These are phyloP conservation scores for Trichoderma sp. DNA, from an alignment of 2,329 filamentous ascomycete genomes.

Conservation along the genomic window DNA sequence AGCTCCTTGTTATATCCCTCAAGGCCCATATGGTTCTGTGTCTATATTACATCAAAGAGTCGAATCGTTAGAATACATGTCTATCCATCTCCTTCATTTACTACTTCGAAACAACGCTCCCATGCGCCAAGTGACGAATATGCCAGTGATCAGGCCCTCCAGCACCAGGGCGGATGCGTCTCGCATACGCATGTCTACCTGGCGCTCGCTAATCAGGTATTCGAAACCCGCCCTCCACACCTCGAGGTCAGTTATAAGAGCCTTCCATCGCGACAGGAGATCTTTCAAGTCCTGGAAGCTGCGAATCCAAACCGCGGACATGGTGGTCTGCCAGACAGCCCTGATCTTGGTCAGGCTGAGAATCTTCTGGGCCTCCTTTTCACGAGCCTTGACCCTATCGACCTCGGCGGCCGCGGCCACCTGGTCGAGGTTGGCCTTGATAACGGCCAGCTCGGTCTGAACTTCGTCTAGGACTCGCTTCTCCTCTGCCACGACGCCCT, in stretches of 20 bases:
- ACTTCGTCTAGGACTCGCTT: conserved; percentile 55
- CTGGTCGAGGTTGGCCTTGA: conserved; percentile 32
- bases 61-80: conserved; percentile 21
- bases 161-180: conserved; percentile 69
- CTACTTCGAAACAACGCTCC: conserved; percentile 48
- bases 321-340: conserved; percentile 1
- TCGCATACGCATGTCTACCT: conserved; percentile 62
- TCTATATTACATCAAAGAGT: conserved; percentile 21
- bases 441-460: conserved; percentile 40
- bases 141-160: conserved; percentile 66
- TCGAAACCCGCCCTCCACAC: conserved; percentile 49
- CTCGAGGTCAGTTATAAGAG: conserved; percentile 41
- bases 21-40: conserved; percentile 18
- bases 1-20: conserved; percentile 18
- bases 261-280: conserved; percentile 40
- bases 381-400: not conserved
- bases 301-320: conserved; percentile 4
- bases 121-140: conserved; percentile 55
- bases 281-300: conserved; percentile 40
- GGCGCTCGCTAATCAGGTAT: conserved; percentile 66
- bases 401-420: conserved; percentile 24
- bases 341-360: conserved; percentile 1
- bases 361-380: not conserved
- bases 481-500: conserved; percentile 77
- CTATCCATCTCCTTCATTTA: conserved; percentile 27